These are phyloP conservation scores for Puccinia brachypodii DNA, from an alignment of 1,284 basidiomycete genomes.

Conservation along the genomic window DNA sequence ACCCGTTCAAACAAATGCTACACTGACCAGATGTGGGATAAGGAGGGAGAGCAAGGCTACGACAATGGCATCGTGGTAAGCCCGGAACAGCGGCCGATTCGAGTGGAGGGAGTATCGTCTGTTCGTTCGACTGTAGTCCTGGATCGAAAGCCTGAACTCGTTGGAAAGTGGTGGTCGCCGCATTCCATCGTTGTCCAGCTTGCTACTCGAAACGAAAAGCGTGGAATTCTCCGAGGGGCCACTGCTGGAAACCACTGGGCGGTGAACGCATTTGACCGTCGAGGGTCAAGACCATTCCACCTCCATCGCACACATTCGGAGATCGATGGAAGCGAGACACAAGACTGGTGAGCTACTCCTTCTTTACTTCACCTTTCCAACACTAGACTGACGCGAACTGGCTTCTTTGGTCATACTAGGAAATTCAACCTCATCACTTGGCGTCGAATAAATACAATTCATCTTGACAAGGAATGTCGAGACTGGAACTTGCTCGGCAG, in stretches of 20 bases:
- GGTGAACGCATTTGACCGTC: neutral
- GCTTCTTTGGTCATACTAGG: neutral
- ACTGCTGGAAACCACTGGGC: too few species aligned
- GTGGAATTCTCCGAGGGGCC: too few species aligned
- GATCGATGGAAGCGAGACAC: too few species aligned
- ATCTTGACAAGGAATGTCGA: neutral
- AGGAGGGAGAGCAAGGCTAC: neutral
- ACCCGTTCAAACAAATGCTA: too few species aligned
- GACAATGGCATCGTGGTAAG: neutral
- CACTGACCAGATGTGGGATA: neutral
- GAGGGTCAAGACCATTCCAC: too few species aligned
- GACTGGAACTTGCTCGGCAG: neutral
- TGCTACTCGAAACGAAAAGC: neutral
- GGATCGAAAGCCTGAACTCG: neutral
- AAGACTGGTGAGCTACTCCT: too few species aligned
- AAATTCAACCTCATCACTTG: neutral
- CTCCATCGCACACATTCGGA: too few species aligned
- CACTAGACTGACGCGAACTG: neutral
- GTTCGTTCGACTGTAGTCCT: slow-evolving; percentile 6
- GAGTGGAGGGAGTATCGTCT: slow-evolving; percentile 1
- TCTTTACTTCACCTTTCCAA: too few species aligned
- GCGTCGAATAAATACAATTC: neutral
- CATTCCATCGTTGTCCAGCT: slow-evolving; percentile 17
- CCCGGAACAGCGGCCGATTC: neutral
- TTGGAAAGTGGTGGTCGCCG: neutral